Conservation (phyloP, 179 eudicot species). For the Silene noctiflora region DNA sequence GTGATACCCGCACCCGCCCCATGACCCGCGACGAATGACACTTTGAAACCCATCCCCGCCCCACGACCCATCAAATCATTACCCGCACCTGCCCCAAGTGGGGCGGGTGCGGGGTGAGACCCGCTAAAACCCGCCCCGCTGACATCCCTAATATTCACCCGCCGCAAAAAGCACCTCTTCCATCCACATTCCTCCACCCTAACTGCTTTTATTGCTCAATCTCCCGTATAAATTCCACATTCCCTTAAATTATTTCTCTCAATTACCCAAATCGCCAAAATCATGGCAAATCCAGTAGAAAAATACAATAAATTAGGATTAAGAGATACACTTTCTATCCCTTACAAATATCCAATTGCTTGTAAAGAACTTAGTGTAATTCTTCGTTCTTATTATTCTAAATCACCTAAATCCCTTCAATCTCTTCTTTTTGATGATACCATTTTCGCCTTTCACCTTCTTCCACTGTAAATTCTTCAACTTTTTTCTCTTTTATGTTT, state of each 20-base stretch:
- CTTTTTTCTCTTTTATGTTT: not conserved
- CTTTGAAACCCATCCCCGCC: too few species aligned
- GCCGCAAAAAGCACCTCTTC: not conserved
- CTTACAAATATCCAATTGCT: constrained; percentile 48
- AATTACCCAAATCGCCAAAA: not conserved
- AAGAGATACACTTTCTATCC: constrained; percentile 38
- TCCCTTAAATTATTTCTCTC: not conserved
- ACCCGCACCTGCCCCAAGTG: too few species aligned
- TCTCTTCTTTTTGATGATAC: constrained; percentile 61
- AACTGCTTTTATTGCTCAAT: not conserved
- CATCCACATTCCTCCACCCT: not conserved
- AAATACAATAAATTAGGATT: constrained; percentile 51
- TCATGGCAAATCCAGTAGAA: constrained; percentile 29
- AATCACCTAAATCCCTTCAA: constrained; percentile 64
- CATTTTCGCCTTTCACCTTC: constrained; percentile 65
- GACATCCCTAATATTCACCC: too few species aligned
- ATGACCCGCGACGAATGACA: too few species aligned
- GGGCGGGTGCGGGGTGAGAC: too few species aligned
- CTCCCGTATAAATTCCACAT: not conserved
- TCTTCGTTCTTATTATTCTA: constrained; percentile 47
- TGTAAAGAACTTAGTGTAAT: constrained; percentile 61
- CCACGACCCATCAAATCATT: too few species aligned
- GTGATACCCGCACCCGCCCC: too few species aligned
- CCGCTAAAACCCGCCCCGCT: too few species aligned
- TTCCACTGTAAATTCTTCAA: constrained; percentile 57